phyloP scores from a whole-genome alignment of 257 asterid genomes.

The Avicennia marina region DNA sequence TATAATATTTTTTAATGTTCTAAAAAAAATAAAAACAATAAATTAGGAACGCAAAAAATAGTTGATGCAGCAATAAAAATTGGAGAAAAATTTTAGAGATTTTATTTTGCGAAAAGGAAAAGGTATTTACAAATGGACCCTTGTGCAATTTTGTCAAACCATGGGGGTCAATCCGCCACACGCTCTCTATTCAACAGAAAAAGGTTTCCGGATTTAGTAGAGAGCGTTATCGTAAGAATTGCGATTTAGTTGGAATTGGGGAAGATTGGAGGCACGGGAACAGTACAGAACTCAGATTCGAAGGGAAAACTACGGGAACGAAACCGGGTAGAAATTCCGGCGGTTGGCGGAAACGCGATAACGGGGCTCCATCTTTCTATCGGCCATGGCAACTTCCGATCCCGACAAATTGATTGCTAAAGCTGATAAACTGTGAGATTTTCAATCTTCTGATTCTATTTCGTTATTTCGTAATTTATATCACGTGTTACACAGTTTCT shows the following conservation, averaged over 20 bases:
- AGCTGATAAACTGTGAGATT: conserved; percentile 82
- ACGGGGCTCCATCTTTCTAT: conserved; percentile 20
- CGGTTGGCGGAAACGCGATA: conserved; percentile 22
- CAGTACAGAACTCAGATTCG: conserved; percentile 15
- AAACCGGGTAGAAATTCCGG: conserved; percentile 5
- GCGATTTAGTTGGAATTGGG: conserved; percentile 21
- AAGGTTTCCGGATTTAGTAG: not conserved
- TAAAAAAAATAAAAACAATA: no score
- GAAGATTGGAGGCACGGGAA: conserved; percentile 4
- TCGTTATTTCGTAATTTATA: not conserved
- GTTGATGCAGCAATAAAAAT: no score
- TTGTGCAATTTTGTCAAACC: conserved; percentile 1
- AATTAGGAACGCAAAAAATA: no score
- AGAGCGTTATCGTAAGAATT: not conserved
- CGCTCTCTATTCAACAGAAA: not conserved
- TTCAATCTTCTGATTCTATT: not conserved
- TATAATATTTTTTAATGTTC: no score
- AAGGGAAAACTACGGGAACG: no score
- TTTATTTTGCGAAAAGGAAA: no score
- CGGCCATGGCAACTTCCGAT: conserved; percentile 78
- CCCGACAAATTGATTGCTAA: conserved; percentile 76
- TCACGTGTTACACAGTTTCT: not conserved
- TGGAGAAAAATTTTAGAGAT: no score
- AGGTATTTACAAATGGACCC: not conserved
- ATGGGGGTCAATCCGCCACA: not conserved